Conservation (phyloP, 2,329 filamentous ascomycete species). For the Epichloe aotearoae region DNA sequence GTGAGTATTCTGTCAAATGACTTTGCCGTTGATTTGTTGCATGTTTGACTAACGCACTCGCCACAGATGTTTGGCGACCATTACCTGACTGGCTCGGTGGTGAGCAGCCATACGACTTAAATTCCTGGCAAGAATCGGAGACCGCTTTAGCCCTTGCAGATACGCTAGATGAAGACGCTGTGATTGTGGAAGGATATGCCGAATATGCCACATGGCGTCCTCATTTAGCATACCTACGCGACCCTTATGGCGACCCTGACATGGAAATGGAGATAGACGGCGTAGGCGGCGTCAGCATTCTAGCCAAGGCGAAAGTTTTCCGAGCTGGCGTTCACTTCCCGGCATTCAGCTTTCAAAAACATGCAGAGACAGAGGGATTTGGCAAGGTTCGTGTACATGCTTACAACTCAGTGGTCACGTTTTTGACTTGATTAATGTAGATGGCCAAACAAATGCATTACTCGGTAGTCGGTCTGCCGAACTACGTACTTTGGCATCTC, state of each 20-base stretch:
- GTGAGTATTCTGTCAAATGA: slow-evolving; percentile 42
- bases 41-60: slow-evolving; percentile 12
- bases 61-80: slow-evolving; percentile 86
- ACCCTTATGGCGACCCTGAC: slow-evolving; percentile 93
- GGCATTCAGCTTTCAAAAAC: slow-evolving; percentile 96
- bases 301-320: slow-evolving; percentile 94
- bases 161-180: slow-evolving; percentile 90
- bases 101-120: slow-evolving; percentile 95
- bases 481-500: slow-evolving; percentile 98
- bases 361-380: slow-evolving; percentile 96
- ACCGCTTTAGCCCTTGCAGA: slow-evolving; percentile 88
- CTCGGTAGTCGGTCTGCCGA: slow-evolving; percentile 86
- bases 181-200: slow-evolving; percentile 97
- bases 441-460: slow-evolving; percentile 97
- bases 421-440: slow-evolving; percentile 29
- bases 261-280: slow-evolving; percentile 99
- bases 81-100: slow-evolving; percentile 96
- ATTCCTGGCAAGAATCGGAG: slow-evolving; percentile 98
- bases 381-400: slow-evolving; percentile 60
- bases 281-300: slow-evolving; percentile 90
- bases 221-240: slow-evolving; percentile 88
- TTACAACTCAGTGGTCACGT: background rate
- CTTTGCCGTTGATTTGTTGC: background rate
- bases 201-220: slow-evolving; percentile 98
- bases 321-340: slow-evolving; percentile 92